Base-by-base conservation (phyloP, 148 eudicot species). In the Fagopyrum esculentum region DNA sequence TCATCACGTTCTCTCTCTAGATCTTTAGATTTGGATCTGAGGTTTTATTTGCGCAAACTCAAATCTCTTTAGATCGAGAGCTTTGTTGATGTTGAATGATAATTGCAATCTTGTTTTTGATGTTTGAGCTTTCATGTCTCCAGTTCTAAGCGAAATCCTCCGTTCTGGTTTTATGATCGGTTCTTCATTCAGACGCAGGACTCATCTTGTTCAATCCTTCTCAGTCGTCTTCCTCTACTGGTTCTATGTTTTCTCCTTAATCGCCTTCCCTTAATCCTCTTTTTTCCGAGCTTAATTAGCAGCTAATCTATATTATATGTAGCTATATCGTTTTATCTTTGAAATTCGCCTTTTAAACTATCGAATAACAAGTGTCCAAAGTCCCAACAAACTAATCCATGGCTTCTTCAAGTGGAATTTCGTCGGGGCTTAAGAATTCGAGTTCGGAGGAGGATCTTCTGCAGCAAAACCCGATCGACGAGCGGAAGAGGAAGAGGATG, bases 131-230 rank as follows among this genome's bases (percentile, higher is more conserved):
- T 81, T 88, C 74, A 88, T 90, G 95, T 77, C 84, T 83, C 86
- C 95, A 4, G 83, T 88, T 71, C 80, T 90, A 13, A 82, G 90
- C 66, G 94, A 90, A 88, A 71, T 88, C 59, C 82, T 86, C 46
- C 86, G 81, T 72, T 90, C 92, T 45, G 95, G 95, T 74, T 88
- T 86, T 84, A 88, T 81, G 82, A 84, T 90, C 73, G 82, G 80
- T 78, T 86, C 91, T 17, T 85, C 88, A 13, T 81, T 88, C 51
- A 68, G 92, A 63, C 90, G 92, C 82, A 71, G 90, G 75, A 86
- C 92, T 74, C 95, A 88, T 63, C 84, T 90, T 56, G 95, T 90
- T 81, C 92, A 86, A 85, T 90, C 95, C 56, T 88, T 90, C 85
- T 90, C 95, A 74, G 85, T 82, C 73, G 83, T 82, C 12, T 88